phyloP scores from a whole-genome alignment of 176 grass and related monocot species.

The Ampelocalamus luodianensis region DNA sequence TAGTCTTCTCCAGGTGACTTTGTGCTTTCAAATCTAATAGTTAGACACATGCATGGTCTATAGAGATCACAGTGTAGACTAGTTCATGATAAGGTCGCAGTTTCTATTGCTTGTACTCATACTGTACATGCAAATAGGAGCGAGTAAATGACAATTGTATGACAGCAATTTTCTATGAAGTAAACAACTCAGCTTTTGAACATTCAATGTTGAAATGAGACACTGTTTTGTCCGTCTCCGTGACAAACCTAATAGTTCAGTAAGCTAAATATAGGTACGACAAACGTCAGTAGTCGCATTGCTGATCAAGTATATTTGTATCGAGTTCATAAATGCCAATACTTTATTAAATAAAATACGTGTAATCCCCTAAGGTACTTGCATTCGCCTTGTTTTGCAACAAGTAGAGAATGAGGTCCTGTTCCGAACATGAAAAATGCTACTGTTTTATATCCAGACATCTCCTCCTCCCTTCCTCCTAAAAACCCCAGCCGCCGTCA shows the following conservation, averaged over 20 bases:
- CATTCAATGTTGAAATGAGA: background rate
- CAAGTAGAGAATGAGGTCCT: background rate
- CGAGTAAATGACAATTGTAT: background rate
- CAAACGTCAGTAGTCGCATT: background rate
- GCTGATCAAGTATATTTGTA: background rate
- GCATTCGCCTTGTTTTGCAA: background rate
- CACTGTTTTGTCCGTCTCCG: background rate
- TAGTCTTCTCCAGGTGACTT: background rate
- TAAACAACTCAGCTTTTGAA: background rate
- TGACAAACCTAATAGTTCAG: background rate
- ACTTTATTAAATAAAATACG: background rate
- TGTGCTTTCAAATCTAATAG: too few relatives aligned
- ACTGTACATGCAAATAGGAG: background rate
- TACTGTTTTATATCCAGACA: too few relatives aligned
- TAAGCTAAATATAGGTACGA: background rate
- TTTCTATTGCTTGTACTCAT: background rate
- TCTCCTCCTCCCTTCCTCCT: too few relatives aligned
- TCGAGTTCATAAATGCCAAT: background rate
- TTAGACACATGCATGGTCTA: too few relatives aligned
- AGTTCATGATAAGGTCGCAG: background rate
- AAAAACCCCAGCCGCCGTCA: too few relatives aligned
- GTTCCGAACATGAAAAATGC: too few relatives aligned
- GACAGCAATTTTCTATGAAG: background rate
- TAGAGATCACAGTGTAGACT: too few relatives aligned
- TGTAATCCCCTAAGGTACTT: background rate